Evolutionary conservation across 257 asterid species (phyloP).

Genomic region (Striga asiatica): DNA sequence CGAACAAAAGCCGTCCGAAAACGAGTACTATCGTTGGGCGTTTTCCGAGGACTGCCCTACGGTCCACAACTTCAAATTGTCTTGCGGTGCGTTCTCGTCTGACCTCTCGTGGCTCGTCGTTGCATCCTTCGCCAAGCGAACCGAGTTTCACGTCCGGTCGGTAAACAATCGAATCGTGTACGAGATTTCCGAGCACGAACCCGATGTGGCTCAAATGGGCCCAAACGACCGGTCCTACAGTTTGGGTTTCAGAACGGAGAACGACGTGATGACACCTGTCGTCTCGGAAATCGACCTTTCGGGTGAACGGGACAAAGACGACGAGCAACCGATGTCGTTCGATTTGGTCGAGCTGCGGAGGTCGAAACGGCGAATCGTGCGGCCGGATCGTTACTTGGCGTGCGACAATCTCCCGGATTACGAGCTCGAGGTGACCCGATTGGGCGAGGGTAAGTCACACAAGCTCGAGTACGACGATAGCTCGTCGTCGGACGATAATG

Average conservation of each 20-base stretch:
- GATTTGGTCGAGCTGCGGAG: conserved; percentile 52
- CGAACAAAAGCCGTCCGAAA: conserved; percentile 46
- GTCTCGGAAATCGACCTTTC: conserved; percentile 22
- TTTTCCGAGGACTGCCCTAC: conserved; percentile 63
- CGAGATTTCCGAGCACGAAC: conserved; percentile 36
- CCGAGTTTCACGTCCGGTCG: conserved; percentile 52
- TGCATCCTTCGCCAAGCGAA: conserved; percentile 46
- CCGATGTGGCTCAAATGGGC: conserved; percentile 13
- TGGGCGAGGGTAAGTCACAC: conserved; percentile 53
- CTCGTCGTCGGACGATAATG: conserved; percentile 30
- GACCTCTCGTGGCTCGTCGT: conserved; percentile 76
- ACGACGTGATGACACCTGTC: conserved; percentile 35
- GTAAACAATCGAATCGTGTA: conserved; percentile 50
- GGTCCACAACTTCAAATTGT: conserved; percentile 41
- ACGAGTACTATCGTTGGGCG: conserved; percentile 63
- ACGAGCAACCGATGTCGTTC: conserved; percentile 25
- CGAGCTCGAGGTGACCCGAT: conserved; percentile 55
- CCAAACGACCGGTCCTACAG: conserved; percentile 20
- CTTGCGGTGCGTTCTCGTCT: conserved; percentile 44
- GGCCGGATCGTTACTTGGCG: conserved; percentile 73
- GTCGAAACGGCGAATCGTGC: conserved; percentile 59
- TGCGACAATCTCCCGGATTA: conserved; percentile 51
- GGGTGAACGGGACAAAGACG: conserved; percentile 18
- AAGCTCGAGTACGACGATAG: conserved; percentile 27
- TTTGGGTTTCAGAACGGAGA: conserved; percentile 55